These are phyloP conservation scores for Helenozyma rhizophorensis DNA, from an alignment of 805 yeast species.

Conservation along the genomic window DNA sequence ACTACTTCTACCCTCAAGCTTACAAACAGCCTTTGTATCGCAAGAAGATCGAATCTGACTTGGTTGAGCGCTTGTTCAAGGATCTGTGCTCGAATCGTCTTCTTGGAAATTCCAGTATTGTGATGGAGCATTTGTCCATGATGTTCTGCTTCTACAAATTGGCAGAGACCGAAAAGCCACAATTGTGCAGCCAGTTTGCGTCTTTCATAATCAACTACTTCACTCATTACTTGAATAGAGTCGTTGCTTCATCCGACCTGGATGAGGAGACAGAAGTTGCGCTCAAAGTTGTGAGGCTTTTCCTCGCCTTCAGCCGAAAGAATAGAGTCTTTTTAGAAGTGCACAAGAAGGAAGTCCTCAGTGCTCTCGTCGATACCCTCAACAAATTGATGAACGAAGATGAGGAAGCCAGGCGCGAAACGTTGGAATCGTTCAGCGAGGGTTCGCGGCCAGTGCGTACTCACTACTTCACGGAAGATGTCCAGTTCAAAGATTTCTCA, in stretches of 20 bases:
- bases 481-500: constrained; percentile 54
- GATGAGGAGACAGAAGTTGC: constrained; percentile 5
- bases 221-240: constrained; percentile 4
- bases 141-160: constrained; percentile 12
- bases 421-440: constrained; percentile 7
- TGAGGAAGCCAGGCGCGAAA: constrained; percentile 5
- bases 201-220: constrained; percentile 7
- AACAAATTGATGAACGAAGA: constrained; percentile 8
- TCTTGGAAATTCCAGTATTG: constrained; percentile 4
- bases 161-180: constrained; percentile 4
- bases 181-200: neutral
- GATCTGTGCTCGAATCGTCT: constrained; percentile 6
- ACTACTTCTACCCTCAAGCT: constrained; percentile 36
- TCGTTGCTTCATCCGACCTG: neutral
- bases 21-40: constrained; percentile 16
- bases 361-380: constrained; percentile 6
- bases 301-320: constrained; percentile 12
- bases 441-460: constrained; percentile 39
- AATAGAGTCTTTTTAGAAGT: neutral
- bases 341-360: constrained; percentile 1
- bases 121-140: constrained; percentile 12
- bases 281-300: constrained; percentile 10
- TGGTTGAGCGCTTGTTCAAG: constrained; percentile 22
- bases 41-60: constrained; percentile 16
- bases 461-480: constrained; percentile 62